phyloP scores from a whole-genome alignment of 441 rosid genomes.

The Raphanus hybrid region DNA sequence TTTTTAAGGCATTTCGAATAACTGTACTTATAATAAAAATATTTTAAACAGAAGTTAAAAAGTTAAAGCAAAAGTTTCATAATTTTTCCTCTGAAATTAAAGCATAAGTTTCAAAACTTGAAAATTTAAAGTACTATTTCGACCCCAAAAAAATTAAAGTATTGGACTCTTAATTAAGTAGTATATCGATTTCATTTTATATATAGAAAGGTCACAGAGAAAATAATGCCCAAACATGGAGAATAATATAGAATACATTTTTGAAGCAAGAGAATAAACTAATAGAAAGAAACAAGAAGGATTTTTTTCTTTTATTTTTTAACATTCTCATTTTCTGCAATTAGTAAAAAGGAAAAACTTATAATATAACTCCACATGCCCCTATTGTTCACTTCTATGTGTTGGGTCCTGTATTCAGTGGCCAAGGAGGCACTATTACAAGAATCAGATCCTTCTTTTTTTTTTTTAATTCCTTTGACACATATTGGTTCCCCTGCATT shows the following conservation, averaged over 20 bases:
- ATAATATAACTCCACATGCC: conserved; percentile 15
- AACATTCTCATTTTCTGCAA: conserved; percentile 27
- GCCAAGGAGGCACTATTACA: conserved; percentile 27
- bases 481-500: too few relatives aligned
- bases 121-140: background rate
- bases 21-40: background rate
- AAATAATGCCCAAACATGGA: conserved; percentile 9
- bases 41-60: background rate
- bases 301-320: background rate
- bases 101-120: background rate
- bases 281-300: conserved; percentile 22
- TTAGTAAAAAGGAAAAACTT: conserved; percentile 17
- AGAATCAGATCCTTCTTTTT: conserved; percentile 31
- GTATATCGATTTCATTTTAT: background rate
- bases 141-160: too few relatives aligned
- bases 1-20: background rate
- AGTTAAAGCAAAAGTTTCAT: background rate
- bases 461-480: background rate
- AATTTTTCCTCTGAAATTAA: background rate
- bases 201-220: background rate
- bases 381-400: conserved; percentile 9
- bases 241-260: conserved; percentile 18
- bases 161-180: background rate
- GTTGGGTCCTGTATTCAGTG: conserved; percentile 33
- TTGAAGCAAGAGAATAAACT: conserved; percentile 21